Percentiles rank a stretch among this genome's conserved stretches.
These are phyloP conservation scores for Eremochloa ophiuroides DNA, from an alignment of 176 grass and related monocot species.

Conservation along the genomic window DNA sequence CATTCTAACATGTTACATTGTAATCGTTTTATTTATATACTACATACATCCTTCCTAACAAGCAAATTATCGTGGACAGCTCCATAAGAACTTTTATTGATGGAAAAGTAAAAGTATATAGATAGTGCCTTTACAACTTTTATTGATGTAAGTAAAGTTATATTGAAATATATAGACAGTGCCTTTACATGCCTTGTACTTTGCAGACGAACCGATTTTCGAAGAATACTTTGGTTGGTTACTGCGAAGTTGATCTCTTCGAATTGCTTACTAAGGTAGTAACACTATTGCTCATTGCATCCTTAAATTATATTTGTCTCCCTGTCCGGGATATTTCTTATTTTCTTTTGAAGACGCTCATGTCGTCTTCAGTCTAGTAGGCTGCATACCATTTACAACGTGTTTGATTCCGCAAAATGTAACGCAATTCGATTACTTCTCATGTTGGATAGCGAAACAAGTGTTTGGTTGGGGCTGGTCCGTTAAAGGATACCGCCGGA, in stretches of 20 bases:
- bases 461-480: no score
- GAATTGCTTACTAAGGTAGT: slow-evolving; percentile 81
- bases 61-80: background rate
- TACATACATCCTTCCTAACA: background rate
- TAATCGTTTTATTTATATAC: no score
- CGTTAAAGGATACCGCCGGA: no score
- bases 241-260: slow-evolving; percentile 89
- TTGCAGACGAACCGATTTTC: slow-evolving; percentile 83
- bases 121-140: background rate
- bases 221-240: slow-evolving; percentile 92
- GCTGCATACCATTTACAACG: background rate
- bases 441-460: no score
- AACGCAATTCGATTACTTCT: no score
- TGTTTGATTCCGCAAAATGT: no score
- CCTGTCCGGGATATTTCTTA: background rate
- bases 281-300: slow-evolving; percentile 15
- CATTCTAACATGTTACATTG: no score
- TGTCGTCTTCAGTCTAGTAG: background rate
- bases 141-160: background rate
- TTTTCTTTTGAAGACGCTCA: background rate
- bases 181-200: slow-evolving; percentile 11
- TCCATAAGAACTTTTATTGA: slow-evolving; percentile 2
- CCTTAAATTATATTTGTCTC: background rate
- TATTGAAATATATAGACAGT: background rate
- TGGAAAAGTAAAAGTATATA: no score